phyloP scores from a whole-genome alignment of 345 rosid species.

The Citrus glauca region DNA sequence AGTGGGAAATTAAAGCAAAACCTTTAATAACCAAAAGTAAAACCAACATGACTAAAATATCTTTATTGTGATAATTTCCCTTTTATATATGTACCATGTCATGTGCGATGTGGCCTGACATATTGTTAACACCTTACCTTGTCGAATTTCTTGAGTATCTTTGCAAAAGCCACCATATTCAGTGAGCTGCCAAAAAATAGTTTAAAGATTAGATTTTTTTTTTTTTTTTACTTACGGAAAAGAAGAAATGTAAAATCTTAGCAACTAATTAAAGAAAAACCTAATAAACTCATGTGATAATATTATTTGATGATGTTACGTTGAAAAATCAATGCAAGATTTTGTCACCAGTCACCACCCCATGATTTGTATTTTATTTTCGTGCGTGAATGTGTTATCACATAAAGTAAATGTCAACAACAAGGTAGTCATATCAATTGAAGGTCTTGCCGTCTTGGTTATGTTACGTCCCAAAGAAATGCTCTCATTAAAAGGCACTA shows the following conservation, averaged over 20 bases:
- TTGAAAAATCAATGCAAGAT: neutral
- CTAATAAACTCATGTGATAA: neutral
- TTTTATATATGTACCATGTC: neutral
- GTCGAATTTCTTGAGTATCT: constrained; percentile 93
- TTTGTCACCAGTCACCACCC: neutral
- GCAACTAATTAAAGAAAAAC: neutral
- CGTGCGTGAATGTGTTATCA: neutral
- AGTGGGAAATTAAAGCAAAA: neutral
- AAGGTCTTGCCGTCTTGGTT: neutral
- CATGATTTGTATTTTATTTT: neutral
- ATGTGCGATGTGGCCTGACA: constrained; percentile 10
- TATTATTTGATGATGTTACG: neutral
- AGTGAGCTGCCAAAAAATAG: constrained; percentile 56
- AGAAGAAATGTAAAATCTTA: neutral
- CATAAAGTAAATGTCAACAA: neutral
- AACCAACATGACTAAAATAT: neutral
- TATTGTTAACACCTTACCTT: constrained; percentile 47
- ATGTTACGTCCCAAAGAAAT: neutral
- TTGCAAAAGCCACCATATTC: constrained; percentile 81
- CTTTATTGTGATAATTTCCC: neutral
- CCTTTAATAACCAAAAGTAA: constrained; percentile 4
- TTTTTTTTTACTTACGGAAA: neutral
- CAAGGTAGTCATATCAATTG: neutral
- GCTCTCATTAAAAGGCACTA: neutral
- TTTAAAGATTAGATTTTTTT: constrained; percentile 9